Conservation (phyloP, 2,329 filamentous ascomycete genomes). For the Cercospora janseana region DNA sequence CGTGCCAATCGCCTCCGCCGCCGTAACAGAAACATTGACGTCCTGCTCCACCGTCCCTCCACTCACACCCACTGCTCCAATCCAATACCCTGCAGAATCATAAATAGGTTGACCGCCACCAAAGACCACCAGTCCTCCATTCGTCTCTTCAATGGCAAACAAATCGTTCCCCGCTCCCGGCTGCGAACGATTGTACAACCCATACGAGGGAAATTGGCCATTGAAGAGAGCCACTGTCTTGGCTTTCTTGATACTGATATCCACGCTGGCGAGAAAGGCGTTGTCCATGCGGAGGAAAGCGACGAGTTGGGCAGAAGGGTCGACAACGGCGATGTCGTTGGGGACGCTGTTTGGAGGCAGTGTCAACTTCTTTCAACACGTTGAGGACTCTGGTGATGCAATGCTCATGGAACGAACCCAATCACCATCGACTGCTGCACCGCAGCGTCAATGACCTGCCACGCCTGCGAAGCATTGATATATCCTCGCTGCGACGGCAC, state of each 20-base stretch:
- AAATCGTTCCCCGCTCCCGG: conserved; percentile 25
- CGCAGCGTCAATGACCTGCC: conserved; percentile 29
- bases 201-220: conserved; percentile 31
- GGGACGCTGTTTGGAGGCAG: conserved; percentile 25
- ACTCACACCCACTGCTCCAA: conserved; percentile 34
- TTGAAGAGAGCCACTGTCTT: conserved; percentile 35
- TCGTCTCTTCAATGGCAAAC: conserved; percentile 31
- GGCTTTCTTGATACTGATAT: conserved; percentile 35
- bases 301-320: conserved; percentile 32
- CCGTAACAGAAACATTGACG: conserved; percentile 12
- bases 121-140: conserved; percentile 34
- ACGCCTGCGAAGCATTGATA: conserved; percentile 30
- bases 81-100: conserved; percentile 30
- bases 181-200: conserved; percentile 29
- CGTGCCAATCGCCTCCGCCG: conserved; percentile 9
- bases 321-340: conserved; percentile 34
- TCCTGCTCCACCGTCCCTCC: conserved; percentile 34
- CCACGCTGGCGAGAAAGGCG: conserved; percentile 31
- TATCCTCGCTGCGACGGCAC: conserved; percentile 29
- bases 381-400: not conserved
- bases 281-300: conserved; percentile 37
- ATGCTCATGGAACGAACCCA: not conserved
- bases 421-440: conserved; percentile 20
- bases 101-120: conserved; percentile 33
- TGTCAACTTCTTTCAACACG: not conserved